Conservation (phyloP, 2,329 filamentous ascomycete genomes). For the Akanthomyces muscarius region DNA sequence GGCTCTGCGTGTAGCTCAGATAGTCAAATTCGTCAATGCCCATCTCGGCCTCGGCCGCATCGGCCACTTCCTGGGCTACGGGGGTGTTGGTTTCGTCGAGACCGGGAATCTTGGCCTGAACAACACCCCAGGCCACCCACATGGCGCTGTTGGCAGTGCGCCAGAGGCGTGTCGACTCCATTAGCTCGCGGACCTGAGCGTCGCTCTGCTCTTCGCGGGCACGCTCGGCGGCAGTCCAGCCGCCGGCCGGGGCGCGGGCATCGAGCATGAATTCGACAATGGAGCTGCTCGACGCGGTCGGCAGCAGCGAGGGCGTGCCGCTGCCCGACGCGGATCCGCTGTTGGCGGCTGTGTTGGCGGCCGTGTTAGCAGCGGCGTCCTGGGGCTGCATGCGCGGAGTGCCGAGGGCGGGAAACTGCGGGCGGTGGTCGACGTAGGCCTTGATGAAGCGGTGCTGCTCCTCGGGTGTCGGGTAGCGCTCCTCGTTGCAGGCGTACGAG, state of each 20-base stretch:
- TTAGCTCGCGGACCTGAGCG: conserved; percentile 61
- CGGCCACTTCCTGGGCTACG: conserved; percentile 30
- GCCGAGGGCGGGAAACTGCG: conserved; percentile 55
- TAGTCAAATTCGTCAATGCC: conserved; percentile 86
- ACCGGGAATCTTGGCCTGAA: conserved; percentile 84
- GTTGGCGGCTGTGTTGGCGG: conserved; percentile 22
- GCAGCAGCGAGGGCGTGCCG: conserved; percentile 31
- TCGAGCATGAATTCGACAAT: conserved; percentile 79
- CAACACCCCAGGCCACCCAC: conserved; percentile 95
- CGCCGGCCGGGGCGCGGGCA: conserved; percentile 54
- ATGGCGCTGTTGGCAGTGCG: conserved; percentile 79
- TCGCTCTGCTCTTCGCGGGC: conserved; percentile 62
- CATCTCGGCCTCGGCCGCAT: conserved; percentile 43
- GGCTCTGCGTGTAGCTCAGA: conserved; percentile 82
- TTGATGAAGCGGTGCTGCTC: conserved; percentile 83
- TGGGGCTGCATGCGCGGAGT: conserved; percentile 47
- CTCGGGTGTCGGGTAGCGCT: conserved; percentile 69
- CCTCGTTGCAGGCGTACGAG: conserved; percentile 64
- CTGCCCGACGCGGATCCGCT: background rate
- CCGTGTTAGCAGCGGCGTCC: conserved; percentile 30
- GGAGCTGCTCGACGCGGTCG: conserved; percentile 43
- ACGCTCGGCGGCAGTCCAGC: conserved; percentile 51
- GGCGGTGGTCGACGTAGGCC: conserved; percentile 79
- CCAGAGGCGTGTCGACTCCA: conserved; percentile 81
- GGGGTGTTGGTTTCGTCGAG: conserved; percentile 47